Conservation (phyloP, 1,284 basidiomycete species). For the Xanthoconium separans region DNA sequence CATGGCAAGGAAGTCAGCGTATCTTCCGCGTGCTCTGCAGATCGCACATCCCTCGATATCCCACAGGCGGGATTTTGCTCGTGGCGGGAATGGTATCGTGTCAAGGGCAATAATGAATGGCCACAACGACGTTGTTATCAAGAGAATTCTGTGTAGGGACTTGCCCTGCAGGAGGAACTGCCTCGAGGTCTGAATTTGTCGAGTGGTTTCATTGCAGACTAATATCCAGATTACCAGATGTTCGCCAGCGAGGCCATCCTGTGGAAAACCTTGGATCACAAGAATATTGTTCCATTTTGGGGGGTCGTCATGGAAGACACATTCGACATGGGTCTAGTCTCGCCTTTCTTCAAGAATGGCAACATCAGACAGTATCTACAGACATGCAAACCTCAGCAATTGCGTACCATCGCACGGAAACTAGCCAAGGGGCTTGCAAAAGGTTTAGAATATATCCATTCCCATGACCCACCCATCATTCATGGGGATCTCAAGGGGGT, state of each 20-base stretch:
- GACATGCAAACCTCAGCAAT: constrained; percentile 15
- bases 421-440: constrained; percentile 30
- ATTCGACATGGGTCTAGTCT: constrained; percentile 34
- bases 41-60: constrained; percentile 11
- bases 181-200: constrained; percentile 16
- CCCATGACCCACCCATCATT: constrained; percentile 30
- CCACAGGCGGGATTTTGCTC: background rate
- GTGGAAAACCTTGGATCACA: constrained; percentile 27
- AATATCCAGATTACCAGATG: constrained; percentile 13
- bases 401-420: constrained; percentile 22
- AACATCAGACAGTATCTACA: constrained; percentile 31
- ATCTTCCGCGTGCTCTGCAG: constrained; percentile 19
- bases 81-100: constrained; percentile 11
- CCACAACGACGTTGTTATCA: constrained; percentile 15
- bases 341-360: constrained; percentile 38
- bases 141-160: constrained; percentile 15
- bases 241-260: constrained; percentile 32
- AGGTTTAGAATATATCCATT: constrained; percentile 37
- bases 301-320: constrained; percentile 20
- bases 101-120: constrained; percentile 6
- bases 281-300: constrained; percentile 29
- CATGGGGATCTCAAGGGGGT: constrained; percentile 42
- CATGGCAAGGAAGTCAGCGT: constrained; percentile 29
- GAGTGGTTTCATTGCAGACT: background rate
- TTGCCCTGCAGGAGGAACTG: background rate